A percentile compares a stretch with the other conserved stretches of the same genome.
Evolutionary conservation across 805 yeast genomes (phyloP).

Genomic region (Metschnikowia kofuensis): DNA sequence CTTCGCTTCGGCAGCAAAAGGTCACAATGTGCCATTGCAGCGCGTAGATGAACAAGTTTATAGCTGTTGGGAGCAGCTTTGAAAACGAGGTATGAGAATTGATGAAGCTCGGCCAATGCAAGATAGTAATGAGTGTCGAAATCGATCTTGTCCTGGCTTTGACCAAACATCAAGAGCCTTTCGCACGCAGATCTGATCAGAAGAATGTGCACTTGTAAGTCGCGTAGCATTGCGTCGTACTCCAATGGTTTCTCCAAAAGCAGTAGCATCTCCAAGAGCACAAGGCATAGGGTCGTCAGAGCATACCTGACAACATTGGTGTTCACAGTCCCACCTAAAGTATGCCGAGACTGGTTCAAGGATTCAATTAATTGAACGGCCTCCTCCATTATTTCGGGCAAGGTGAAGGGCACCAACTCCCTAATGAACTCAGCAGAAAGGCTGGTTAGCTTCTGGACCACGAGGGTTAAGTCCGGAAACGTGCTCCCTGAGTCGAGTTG

Average conservation of each 20-base stretch:
- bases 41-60: slow-evolving; percentile 8
- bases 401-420: slow-evolving; percentile 8
- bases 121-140: slow-evolving; percentile 10
- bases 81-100: slow-evolving; percentile 10
- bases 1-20: not conserved
- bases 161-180: slow-evolving; percentile 1
- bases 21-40: slow-evolving; percentile 12
- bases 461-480: slow-evolving; percentile 3
- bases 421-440: not conserved
- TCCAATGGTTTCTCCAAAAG: not conserved
- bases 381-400: slow-evolving; percentile 5
- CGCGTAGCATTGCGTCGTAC: not conserved
- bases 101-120: slow-evolving; percentile 14
- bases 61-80: slow-evolving; percentile 1
- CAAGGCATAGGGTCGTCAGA: slow-evolving; percentile 6
- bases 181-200: slow-evolving; percentile 7
- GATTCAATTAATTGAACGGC: not conserved
- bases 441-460: slow-evolving; percentile 1
- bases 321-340: not conserved
- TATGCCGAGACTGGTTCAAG: slow-evolving; percentile 1
- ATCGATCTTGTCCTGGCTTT: not conserved
- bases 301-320: slow-evolving; percentile 6
- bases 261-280: slow-evolving; percentile 4
- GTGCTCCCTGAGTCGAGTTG: slow-evolving; percentile 4
- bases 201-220: slow-evolving; percentile 7